phyloP scores from a whole-genome alignment of 2,329 filamentous ascomycete genomes.

The Parasarocladium wereldwijsianum region DNA sequence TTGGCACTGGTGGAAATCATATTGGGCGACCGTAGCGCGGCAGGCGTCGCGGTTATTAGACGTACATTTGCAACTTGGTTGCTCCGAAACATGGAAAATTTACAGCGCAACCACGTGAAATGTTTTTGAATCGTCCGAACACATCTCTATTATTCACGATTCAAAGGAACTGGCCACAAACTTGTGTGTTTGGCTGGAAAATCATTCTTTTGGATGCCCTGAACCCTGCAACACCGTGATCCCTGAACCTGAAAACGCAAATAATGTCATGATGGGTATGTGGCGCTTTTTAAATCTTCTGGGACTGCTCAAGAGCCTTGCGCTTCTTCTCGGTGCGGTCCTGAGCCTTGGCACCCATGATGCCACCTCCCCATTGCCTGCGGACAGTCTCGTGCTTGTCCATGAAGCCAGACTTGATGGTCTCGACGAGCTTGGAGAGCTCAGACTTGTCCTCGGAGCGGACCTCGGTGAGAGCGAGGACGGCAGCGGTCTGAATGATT shows the following conservation, averaged over 20 bases:
- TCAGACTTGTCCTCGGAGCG: conserved; percentile 97
- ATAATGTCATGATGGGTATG: conserved; percentile 22
- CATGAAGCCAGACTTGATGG: conserved; percentile 95
- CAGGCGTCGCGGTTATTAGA: not conserved
- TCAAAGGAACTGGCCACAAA: conserved; percentile 1
- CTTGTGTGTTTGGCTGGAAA: conserved; percentile 9
- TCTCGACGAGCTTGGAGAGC: conserved; percentile 88
- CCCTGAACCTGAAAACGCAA: conserved; percentile 10
- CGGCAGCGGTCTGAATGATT: conserved; percentile 73
- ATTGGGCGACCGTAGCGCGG: not conserved
- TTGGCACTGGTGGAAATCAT: too few relatives aligned
- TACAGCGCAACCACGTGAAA: too few relatives aligned
- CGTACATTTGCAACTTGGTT: too few relatives aligned
- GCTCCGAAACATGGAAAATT: too few relatives aligned
- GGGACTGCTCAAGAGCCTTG: conserved; percentile 85
- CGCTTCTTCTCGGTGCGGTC: conserved; percentile 67
- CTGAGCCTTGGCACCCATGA: conserved; percentile 94
- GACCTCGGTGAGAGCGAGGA: conserved; percentile 91
- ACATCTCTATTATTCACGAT: conserved; percentile 4
- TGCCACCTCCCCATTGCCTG: conserved; percentile 97
- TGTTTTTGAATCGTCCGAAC: conserved; percentile 3
- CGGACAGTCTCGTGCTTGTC: conserved; percentile 88
- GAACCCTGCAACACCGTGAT: conserved; percentile 24
- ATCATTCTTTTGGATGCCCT: conserved; percentile 24
- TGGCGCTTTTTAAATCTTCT: conserved; percentile 71